Conservation (phyloP, 2,329 filamentous ascomycete genomes). For the Neocatenulostroma microsporum region DNA sequence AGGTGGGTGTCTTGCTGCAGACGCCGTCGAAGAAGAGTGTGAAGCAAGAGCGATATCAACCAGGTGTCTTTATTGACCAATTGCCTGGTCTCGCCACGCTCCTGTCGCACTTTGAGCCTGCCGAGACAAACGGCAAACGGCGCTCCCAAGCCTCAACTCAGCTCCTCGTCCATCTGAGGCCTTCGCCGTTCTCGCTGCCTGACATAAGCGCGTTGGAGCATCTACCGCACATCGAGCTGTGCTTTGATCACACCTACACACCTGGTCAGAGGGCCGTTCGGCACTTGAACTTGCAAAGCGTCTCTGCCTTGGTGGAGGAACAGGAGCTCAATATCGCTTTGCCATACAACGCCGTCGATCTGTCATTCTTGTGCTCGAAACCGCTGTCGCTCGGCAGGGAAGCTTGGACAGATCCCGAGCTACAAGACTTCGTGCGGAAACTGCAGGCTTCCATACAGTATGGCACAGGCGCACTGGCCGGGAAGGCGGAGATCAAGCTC, state of each 20-base stretch:
- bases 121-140: too few relatives aligned
- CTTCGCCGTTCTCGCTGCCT: constrained; percentile 9
- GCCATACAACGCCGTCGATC: constrained; percentile 17
- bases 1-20: not conserved
- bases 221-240: constrained; percentile 13
- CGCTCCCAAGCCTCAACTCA: not conserved
- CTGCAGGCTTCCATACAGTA: constrained; percentile 13
- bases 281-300: not conserved
- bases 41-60: not conserved
- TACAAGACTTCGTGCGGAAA: constrained; percentile 10
- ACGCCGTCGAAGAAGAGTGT: not conserved
- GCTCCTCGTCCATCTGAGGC: constrained; percentile 13
- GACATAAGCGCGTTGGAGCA: constrained; percentile 5
- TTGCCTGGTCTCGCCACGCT: constrained; percentile 8
- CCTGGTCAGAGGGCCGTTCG: not conserved
- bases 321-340: constrained; percentile 13
- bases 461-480: constrained; percentile 12
- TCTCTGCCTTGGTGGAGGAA: not conserved
- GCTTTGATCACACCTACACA: constrained; percentile 1
- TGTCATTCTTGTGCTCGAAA: constrained; percentile 16
- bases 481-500: constrained; percentile 15
- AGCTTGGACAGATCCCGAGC: not conserved
- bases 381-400: too few relatives aligned
- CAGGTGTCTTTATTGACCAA: constrained; percentile 1
- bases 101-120: constrained; percentile 15